A percentile compares a stretch with the other conserved stretches of the same genome.
Evolutionary conservation across 495 filamentous ascomycete genomes (phyloP).

Genomic region (Cetradonia linearis): DNA sequence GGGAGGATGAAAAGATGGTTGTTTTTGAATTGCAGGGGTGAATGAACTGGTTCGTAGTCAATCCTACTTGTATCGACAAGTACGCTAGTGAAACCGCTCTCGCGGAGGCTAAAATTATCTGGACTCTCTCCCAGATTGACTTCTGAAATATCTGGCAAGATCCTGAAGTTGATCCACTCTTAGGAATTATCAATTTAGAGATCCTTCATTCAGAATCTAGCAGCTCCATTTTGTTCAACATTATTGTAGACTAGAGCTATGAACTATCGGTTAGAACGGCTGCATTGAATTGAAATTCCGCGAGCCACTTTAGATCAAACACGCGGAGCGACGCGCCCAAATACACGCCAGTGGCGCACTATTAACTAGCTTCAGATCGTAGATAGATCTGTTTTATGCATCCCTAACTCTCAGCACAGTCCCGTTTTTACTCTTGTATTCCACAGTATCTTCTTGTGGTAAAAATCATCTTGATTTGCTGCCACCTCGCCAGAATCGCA

Average conservation of each 20-base stretch:
- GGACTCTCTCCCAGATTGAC: too few species aligned
- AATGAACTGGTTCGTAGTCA: background rate
- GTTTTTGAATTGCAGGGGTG: background rate
- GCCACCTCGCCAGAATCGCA: background rate
- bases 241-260: too few species aligned
- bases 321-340: background rate
- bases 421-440: background rate
- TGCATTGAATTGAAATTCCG: too few species aligned
- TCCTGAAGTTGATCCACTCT: too few species aligned
- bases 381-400: background rate
- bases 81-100: background rate
- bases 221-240: too few species aligned
- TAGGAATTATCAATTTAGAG: too few species aligned
- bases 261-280: too few species aligned
- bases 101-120: too few species aligned
- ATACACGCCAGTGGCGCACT: slow-evolving; percentile 8
- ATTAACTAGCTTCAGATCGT: background rate
- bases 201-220: too few species aligned
- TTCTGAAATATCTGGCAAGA: too few species aligned
- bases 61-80: background rate
- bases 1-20: background rate
- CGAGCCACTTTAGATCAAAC: slow-evolving; percentile 3
- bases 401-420: background rate
- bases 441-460: background rate
- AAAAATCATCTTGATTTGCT: background rate